Conservation (phyloP, 805 yeast genomes). For the Hanseniaspora meyeri region DNA sequence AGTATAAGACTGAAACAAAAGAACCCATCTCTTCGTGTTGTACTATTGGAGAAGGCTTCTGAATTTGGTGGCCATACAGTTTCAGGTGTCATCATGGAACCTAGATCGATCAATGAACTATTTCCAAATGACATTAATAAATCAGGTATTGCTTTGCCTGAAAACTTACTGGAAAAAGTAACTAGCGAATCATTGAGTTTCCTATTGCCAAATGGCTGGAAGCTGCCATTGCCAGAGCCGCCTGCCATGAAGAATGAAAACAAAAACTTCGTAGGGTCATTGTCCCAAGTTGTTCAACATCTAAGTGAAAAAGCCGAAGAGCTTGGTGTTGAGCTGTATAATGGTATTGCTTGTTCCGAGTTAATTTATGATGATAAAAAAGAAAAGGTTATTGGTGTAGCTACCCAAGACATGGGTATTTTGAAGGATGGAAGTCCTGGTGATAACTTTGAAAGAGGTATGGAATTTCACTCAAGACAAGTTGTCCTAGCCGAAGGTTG, state of each 20-base stretch:
- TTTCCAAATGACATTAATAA: constrained; percentile 52
- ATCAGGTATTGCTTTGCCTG: constrained; percentile 62
- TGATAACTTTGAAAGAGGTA: constrained; percentile 81
- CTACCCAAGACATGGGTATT: constrained; percentile 87
- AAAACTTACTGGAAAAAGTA: constrained; percentile 62
- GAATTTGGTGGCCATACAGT: constrained; percentile 88
- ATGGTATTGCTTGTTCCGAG: constrained; percentile 78
- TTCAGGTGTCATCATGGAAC: constrained; percentile 91
- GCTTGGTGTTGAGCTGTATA: constrained; percentile 84
- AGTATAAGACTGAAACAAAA: constrained; percentile 70
- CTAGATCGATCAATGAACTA: constrained; percentile 72
- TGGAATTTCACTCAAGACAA: constrained; percentile 87
- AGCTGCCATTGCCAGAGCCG: constrained; percentile 79
- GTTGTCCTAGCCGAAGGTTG: constrained; percentile 97
- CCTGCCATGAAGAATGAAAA: constrained; percentile 76
- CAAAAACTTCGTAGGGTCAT: constrained; percentile 72
- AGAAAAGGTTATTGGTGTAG: constrained; percentile 64
- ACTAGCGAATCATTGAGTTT: constrained; percentile 62
- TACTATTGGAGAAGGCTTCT: constrained; percentile 82
- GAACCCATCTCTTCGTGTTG: constrained; percentile 62
- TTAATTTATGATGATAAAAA: constrained; percentile 45
- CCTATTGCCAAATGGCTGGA: constrained; percentile 39
- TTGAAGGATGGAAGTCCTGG: constrained; percentile 64
- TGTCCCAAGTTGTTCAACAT: constrained; percentile 69
- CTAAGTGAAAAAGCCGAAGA: constrained; percentile 83